phyloP scores from a whole-genome alignment of 495 filamentous ascomycete species.

The Neurospora tetrasperma region DNA sequence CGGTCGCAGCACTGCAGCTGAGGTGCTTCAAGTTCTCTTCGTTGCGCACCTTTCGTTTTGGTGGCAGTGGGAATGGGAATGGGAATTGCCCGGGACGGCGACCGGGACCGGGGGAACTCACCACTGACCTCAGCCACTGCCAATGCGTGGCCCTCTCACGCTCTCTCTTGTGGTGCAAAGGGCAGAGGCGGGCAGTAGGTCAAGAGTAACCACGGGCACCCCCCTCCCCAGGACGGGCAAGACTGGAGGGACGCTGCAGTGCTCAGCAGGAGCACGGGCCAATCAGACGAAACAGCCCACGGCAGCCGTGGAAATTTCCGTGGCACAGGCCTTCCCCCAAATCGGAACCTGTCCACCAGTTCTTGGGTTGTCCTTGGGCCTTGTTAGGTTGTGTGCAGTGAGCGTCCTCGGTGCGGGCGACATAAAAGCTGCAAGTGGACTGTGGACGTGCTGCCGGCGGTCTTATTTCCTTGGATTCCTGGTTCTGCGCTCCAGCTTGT shows the following conservation, averaged over 20 bases:
- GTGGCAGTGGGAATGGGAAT: not conserved
- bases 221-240: not conserved
- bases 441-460: not conserved
- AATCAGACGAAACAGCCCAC: not conserved
- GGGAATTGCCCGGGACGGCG: not conserved
- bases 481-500: not conserved
- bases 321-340: not conserved
- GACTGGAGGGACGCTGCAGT: not conserved
- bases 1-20: not conserved
- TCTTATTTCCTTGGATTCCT: not conserved
- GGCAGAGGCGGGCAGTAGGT: not conserved
- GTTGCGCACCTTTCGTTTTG: not conserved
- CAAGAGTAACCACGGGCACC: not conserved
- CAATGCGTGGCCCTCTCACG: not conserved
- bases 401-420: not conserved
- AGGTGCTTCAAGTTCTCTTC: not conserved
- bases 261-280: not conserved
- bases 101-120: not conserved
- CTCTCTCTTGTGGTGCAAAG: not conserved
- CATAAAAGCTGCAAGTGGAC: not conserved
- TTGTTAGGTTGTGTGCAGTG: not conserved
- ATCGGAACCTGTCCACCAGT: not conserved
- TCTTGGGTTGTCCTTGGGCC: not conserved
- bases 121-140: not conserved
- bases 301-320: not conserved